These are phyloP conservation scores for Adansonia rubrostipa DNA, from an alignment of 441 rosid species.

Conservation along the genomic window DNA sequence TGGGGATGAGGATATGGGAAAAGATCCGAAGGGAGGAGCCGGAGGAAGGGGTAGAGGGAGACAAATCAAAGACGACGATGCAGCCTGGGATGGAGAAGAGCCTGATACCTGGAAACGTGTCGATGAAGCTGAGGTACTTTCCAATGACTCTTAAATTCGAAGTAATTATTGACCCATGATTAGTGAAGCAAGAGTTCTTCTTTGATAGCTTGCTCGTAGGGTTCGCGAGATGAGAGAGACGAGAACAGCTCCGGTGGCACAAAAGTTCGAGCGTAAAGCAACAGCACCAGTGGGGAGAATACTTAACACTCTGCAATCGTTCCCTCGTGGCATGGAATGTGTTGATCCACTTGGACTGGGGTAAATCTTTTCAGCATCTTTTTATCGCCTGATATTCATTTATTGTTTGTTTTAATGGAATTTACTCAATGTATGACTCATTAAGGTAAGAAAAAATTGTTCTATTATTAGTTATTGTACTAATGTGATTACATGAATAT, in stretches of 20 bases:
- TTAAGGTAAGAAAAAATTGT: background rate
- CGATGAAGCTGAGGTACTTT: conserved; percentile 77
- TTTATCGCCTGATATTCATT: background rate
- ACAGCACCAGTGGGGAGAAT: conserved; percentile 52
- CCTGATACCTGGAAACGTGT: conserved; percentile 97
- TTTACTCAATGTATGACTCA: conserved; percentile 5
- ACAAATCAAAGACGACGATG: conserved; percentile 62
- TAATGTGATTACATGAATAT: background rate
- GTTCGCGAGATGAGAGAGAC: conserved; percentile 97
- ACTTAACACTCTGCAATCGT: conserved; percentile 68
- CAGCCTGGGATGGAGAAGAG: conserved; percentile 85
- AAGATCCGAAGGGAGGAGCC: conserved; percentile 44
- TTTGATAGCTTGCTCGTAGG: conserved; percentile 80
- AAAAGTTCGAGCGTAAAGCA: conserved; percentile 67
- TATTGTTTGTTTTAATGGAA: conserved; percentile 4
- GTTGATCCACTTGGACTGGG: conserved; percentile 94
- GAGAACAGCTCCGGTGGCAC: conserved; percentile 80
- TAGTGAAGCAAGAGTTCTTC: background rate
- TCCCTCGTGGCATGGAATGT: conserved; percentile 97
- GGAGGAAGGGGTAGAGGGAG: conserved; percentile 41
- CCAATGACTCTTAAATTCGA: background rate
- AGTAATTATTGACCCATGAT: background rate
- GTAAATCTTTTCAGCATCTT: conserved; percentile 48
- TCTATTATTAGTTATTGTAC: background rate
- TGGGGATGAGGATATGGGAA: conserved; percentile 79